Conservation (phyloP, 768 basidiomycete genomes). For the Pleurotus eryngii region DNA sequence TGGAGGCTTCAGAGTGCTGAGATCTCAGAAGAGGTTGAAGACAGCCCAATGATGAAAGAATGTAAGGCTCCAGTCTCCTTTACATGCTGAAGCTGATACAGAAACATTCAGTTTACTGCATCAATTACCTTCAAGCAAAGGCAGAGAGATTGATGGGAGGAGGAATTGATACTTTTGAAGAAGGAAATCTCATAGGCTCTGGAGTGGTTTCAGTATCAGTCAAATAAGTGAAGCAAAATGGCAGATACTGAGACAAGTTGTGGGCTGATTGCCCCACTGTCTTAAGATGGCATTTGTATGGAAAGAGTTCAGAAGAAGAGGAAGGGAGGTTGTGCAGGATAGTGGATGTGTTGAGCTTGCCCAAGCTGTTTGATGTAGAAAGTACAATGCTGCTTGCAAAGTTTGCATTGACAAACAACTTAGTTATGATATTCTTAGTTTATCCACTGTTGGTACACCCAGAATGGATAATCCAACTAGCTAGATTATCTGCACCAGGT, state of each 20-base stretch:
- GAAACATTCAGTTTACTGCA: slow-evolving; percentile 7
- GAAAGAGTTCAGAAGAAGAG: neutral
- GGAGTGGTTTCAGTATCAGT: slow-evolving; percentile 3
- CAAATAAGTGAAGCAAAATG: neutral
- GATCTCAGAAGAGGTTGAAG: neutral
- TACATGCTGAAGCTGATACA: neutral
- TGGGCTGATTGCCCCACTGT: neutral
- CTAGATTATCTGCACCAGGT: too few relatives aligned
- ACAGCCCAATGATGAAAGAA: slow-evolving; percentile 5
- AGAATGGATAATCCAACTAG: too few relatives aligned
- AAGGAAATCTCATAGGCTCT: slow-evolving; percentile 19
- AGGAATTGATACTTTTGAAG: slow-evolving; percentile 13
- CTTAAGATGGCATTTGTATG: neutral
- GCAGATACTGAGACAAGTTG: neutral
- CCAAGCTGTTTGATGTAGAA: too few relatives aligned
- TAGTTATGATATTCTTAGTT: too few relatives aligned
- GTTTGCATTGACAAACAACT: too few relatives aligned
- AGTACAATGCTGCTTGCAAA: too few relatives aligned
- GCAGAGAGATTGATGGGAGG: slow-evolving; percentile 14
- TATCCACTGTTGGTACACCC: too few relatives aligned
- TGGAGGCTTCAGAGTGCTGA: neutral
- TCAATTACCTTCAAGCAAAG: slow-evolving; percentile 14
- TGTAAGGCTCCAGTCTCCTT: neutral
- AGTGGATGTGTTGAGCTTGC: too few relatives aligned
- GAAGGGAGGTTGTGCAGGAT: too few relatives aligned